phyloP scores from a whole-genome alignment of 1,139 yeast genomes.

The Taiozyma onychis region DNA sequence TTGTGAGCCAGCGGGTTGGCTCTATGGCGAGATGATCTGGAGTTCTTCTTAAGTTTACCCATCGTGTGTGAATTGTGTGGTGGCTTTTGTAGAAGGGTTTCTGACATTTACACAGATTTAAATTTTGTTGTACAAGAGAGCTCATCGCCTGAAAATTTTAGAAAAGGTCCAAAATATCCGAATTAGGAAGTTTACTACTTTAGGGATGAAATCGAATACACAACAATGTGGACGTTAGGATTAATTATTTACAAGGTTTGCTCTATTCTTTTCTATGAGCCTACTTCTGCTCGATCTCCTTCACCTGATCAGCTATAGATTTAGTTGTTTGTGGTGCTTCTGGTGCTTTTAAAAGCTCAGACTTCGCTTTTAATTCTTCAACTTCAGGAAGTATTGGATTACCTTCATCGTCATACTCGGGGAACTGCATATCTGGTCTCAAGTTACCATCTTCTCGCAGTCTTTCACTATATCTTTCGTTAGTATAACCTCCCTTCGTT shows the following conservation, averaged over 20 bases:
- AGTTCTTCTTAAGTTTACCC: slow-evolving; percentile 75
- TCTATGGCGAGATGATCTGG: slow-evolving; percentile 52
- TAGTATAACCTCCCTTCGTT: neutral
- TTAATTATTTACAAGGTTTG: neutral
- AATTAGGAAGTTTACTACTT: slow-evolving; percentile 1
- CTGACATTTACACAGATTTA: neutral
- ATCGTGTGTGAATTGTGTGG: slow-evolving; percentile 26
- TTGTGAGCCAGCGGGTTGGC: slow-evolving; percentile 35
- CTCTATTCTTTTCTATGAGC: neutral
- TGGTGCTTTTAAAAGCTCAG: neutral
- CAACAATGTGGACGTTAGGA: neutral
- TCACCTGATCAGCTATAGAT: slow-evolving; percentile 1
- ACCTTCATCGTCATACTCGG: slow-evolving; percentile 34
- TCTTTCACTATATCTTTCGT: slow-evolving; percentile 42
- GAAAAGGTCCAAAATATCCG: neutral
- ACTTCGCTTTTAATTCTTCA: neutral
- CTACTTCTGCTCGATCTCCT: slow-evolving; percentile 2
- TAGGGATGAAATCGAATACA: neutral
- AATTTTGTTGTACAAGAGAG: neutral
- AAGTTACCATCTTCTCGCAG: slow-evolving; percentile 63
- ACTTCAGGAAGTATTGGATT: slow-evolving; percentile 27
- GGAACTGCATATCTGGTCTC: slow-evolving; percentile 50
- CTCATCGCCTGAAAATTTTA: slow-evolving; percentile 4
- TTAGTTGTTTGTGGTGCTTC: neutral
- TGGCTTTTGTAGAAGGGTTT: neutral